These are phyloP conservation scores for Ophiostoma quercus DNA, from an alignment of 2,329 filamentous ascomycete species.

Conservation along the genomic window DNA sequence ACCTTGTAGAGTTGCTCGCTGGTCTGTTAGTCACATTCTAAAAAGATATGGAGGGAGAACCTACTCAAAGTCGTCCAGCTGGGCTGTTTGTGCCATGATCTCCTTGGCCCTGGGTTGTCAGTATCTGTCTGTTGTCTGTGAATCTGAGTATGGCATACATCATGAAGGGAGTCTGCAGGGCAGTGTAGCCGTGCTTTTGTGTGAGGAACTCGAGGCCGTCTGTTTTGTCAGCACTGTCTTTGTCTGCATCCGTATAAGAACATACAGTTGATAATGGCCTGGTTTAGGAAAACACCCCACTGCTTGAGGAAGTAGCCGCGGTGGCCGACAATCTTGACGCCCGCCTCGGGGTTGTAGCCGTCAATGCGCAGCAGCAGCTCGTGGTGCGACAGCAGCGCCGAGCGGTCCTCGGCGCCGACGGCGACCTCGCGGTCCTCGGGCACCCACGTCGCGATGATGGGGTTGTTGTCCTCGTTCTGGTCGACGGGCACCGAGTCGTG, in stretches of 20 bases:
- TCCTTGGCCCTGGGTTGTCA: slow-evolving; percentile 55
- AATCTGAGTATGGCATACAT: slow-evolving; percentile 56
- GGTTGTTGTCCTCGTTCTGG: slow-evolving; percentile 86
- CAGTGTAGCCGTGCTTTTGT: slow-evolving; percentile 67
- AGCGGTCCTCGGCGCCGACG: slow-evolving; percentile 57
- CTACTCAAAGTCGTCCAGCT: slow-evolving; percentile 85
- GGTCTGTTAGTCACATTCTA: not conserved
- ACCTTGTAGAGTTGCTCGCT: slow-evolving; percentile 88
- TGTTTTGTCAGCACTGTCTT: slow-evolving; percentile 1
- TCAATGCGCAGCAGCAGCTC: slow-evolving; percentile 84
- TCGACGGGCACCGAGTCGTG: slow-evolving; percentile 80
- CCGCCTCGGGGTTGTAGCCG: slow-evolving; percentile 88
- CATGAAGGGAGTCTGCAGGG: slow-evolving; percentile 84
- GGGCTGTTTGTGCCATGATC: slow-evolving; percentile 96
- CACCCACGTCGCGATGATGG: slow-evolving; percentile 68
- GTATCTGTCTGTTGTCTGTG: not conserved
- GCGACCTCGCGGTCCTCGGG: slow-evolving; percentile 64
- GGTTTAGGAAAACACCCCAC: slow-evolving; percentile 68
- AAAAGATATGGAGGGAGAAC: not conserved
- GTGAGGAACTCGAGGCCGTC: slow-evolving; percentile 83
- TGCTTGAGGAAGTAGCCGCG: slow-evolving; percentile 87
- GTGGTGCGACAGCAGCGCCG: slow-evolving; percentile 76
- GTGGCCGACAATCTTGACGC: slow-evolving; percentile 90
- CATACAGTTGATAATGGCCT: slow-evolving; percentile 80
- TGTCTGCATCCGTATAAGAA: not conserved